Evolutionary conservation across 352 stramenopile species (phyloP), one percentile per base, ranked within the genome.

Genomic region (Thalassiosira livingstoniorum): DNA sequence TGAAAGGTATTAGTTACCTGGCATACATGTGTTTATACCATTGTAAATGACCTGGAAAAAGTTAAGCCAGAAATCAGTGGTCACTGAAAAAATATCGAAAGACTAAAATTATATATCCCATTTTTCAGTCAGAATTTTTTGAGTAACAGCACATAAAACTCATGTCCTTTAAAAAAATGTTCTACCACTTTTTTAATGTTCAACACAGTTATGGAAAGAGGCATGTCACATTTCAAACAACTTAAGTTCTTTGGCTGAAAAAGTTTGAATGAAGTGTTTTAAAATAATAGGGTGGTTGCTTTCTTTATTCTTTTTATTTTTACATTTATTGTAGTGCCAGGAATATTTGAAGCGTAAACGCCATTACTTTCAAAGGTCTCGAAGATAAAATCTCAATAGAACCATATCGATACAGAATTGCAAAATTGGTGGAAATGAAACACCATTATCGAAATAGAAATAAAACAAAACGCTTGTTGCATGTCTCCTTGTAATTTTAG

Each of bases 381-480:
- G 15, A 18, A 15, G 7, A 47, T 47, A 7, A 47, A 7, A 7
- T 47, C 15, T 15, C 4, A 7, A 27, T 65, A 21, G 57, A 65
- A 21, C 32, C 31, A 69, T 35, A 55, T 21, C 4, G 39, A 69
- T n/a, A n/a, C n/a, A n/a, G n/a, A n/a, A n/a, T n/a, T n/a, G n/a
- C n/a, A n/a, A n/a, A n/a, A n/a, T n/a, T n/a, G n/a, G n/a, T n/a
- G n/a, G n/a, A n/a, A n/a, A n/a, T n/a, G n/a, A n/a, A n/a, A n/a
- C n/a, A n/a, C n/a, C n/a, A n/a, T n/a, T n/a, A n/a, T n/a, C n/a
- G n/a, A n/a, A n/a, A n/a, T n/a, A n/a, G n/a, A n/a, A n/a, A n/a
- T n/a, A n/a, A n/a, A n/a, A n/a, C n/a, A n/a, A n/a, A n/a, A n/a
- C n/a, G n/a, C n/a, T n/a, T n/a, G n/a, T n/a, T n/a, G n/a, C n/a